Evolutionary conservation across 768 basidiomycete species (phyloP), one percentile per base, ranked within the genome.

Genomic region (Agrocybe praecox): DNA sequence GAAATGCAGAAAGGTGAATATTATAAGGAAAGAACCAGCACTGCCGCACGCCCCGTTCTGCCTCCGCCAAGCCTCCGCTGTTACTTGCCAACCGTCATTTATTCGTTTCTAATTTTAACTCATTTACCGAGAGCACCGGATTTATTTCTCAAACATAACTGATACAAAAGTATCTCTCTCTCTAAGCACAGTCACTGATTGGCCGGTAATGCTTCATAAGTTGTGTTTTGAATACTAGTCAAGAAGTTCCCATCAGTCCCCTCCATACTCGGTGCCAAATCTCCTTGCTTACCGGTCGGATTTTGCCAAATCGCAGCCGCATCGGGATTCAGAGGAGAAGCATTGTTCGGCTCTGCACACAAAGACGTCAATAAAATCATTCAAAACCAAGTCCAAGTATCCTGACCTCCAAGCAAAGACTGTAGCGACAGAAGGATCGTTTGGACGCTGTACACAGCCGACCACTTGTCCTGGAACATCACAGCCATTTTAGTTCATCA

Each of bases 381-480:
- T 53, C 26, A 33, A 36, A 6, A 45, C 47, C 46, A n/a, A 29
- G 32, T 14, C 42, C n/a, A 72, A 9, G 26, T 29, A 29, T 29
- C 26, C 83, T 36, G 64, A 93, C 93, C 93, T 63, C 94, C 94
- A 46, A 96, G 80, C 34, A 96, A 75, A 10, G 90, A 92, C 67
- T 96, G 94, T 54, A 96, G 72, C 12, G 94, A 95, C 9, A 96
- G 75, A 18, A 96, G 81, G 42, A 96, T 90, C 0, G 92, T 94
- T 62, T 94, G 91, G 33, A 95, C 94, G 57, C 90, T 92, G 71
- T 96, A 94, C 1, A 95, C 89, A 7, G 94, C 93, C 2, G 91
- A 92, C 94, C 94, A 96, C 67, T 94, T 92, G 72, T 94, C 92
- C 90, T 93, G 59, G 29, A 47, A 48, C 29, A 33, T 34, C 56